Base-by-base conservation (phyloP, 257 asterid genomes). In the Phtheirospermum japonicum region DNA sequence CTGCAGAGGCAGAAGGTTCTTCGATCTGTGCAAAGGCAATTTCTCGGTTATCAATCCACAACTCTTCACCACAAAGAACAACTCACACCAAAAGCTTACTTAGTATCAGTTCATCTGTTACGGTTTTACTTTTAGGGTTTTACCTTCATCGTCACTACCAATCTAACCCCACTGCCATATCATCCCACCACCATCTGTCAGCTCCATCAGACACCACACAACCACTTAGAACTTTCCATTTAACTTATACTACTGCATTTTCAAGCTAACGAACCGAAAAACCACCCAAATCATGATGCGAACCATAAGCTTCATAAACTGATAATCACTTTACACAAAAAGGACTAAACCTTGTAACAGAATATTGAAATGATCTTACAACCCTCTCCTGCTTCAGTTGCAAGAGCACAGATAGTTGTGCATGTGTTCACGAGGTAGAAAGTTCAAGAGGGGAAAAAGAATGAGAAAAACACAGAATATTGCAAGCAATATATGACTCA, bases 401-500 rank as follows among this genome's bases (percentile, higher is more conserved):
- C 32, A 17, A 63, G 37, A 20, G 50, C 40, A 28, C 55, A 52
- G 14, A 16, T 10, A 33, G 19, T 32, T 55, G 49, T 37, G 59
- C 19, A 57, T 20, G 30, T 12, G 40, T 63, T 31, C 14, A 45
- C 28, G 32, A 49, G 13, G 13, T 7, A 32, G 12, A 49, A 33
- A 30, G 17, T 28, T 26, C n/a, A 12, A 2, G 58, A 23, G 58
- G 32, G 58, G 16, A 28, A 45, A n/a, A n/a, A 45, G 51, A 13
- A 45, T 12, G 19, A 45, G 13, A n/a, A 45, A 40, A 56, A 51
- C 32, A 57, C 61, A 55, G 9, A 34, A 17, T 28, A 45, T 55
- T 42, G 73, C 37, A 39, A 9, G 36, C 11, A 50, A 56, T 18
- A 63, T 40, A 43, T 26, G 63, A 77, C 93, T 79, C 69, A 86